These are phyloP conservation scores for Yamadazyma takamatsuzukensis DNA, from an alignment of 805 yeast species.

Conservation along the genomic window DNA sequence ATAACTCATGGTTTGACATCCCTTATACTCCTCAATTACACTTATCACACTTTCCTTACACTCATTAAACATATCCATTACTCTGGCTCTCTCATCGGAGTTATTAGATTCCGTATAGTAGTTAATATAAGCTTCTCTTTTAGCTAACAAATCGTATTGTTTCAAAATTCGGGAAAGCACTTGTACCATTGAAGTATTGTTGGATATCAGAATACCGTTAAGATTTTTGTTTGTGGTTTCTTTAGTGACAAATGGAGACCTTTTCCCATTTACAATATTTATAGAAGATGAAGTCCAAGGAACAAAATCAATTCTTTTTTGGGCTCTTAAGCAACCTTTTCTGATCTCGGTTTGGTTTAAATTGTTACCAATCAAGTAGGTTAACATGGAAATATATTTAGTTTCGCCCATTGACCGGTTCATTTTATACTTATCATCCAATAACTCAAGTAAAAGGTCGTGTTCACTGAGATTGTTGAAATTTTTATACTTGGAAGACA, in stretches of 20 bases:
- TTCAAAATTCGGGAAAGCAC: constrained; percentile 62
- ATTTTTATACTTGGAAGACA: constrained; percentile 1
- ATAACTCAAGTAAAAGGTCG: constrained; percentile 78
- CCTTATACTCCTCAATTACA: constrained; percentile 45
- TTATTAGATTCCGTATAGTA: constrained; percentile 57
- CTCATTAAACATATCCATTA: constrained; percentile 46
- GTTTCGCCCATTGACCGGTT: constrained; percentile 44
- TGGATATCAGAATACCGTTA: constrained; percentile 80
- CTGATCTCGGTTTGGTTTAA: constrained; percentile 68
- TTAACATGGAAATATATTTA: constrained; percentile 64
- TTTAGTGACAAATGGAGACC: constrained; percentile 55
- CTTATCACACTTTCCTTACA: constrained; percentile 46
- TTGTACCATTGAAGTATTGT: constrained; percentile 70
- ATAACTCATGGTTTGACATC: constrained; percentile 39
- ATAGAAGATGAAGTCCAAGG: constrained; percentile 83
- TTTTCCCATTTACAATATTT: constrained; percentile 72
- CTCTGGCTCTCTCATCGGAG: constrained; percentile 37
- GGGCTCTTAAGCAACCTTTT: constrained; percentile 60
- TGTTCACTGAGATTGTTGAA: constrained; percentile 70
- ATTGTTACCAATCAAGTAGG: constrained; percentile 60
- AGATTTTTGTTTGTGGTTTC: constrained; percentile 34
- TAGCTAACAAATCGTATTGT: constrained; percentile 78
- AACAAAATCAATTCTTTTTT: constrained; percentile 67
- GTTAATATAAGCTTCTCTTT: constrained; percentile 79
- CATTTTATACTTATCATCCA: constrained; percentile 77